Conservation (phyloP, 2,329 filamentous ascomycete species). For the Talaromyces marneffei region DNA sequence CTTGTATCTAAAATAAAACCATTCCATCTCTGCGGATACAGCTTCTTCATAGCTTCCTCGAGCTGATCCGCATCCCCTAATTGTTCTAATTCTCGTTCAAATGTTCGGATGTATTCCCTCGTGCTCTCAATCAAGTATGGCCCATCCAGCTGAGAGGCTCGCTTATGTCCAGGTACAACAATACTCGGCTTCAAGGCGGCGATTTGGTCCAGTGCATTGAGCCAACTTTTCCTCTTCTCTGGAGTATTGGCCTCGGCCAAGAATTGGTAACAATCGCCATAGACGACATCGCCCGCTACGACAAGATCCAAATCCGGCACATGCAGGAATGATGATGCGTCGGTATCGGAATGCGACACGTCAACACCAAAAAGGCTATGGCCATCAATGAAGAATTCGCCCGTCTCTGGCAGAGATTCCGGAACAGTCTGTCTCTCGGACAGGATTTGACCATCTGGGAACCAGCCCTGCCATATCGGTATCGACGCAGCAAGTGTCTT, state of each 20-base stretch:
- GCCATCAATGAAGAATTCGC: slow-evolving; percentile 14
- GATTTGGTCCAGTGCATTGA: slow-evolving; percentile 28
- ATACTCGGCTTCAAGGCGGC: slow-evolving; percentile 26
- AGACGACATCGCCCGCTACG: slow-evolving; percentile 37
- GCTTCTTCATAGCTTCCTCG: neutral
- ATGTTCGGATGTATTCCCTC: slow-evolving; percentile 25
- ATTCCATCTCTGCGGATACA: slow-evolving; percentile 5
- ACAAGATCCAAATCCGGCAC: slow-evolving; percentile 32
- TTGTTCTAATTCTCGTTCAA: slow-evolving; percentile 10
- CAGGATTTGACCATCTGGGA: neutral
- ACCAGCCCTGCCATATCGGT: slow-evolving; percentile 1
- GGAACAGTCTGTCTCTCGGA: neutral
- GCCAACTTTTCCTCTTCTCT: slow-evolving; percentile 29
- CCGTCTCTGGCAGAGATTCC: neutral
- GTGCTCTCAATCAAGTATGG: slow-evolving; percentile 23
- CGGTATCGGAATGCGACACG: slow-evolving; percentile 26
- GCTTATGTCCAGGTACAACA: slow-evolving; percentile 31
- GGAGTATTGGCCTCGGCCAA: slow-evolving; percentile 31
- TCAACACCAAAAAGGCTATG: slow-evolving; percentile 20
- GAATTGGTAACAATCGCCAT: slow-evolving; percentile 34
- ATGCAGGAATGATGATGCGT: slow-evolving; percentile 31
- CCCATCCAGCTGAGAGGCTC: slow-evolving; percentile 23
- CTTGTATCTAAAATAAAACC: neutral
- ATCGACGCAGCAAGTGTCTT: slow-evolving; percentile 10
- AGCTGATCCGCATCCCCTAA: neutral